A percentile compares a stretch with the other conserved stretches of the same genome.
Conservation (phyloP, 2,329 filamentous ascomycete genomes). For the Raffaelea arxii region DNA sequence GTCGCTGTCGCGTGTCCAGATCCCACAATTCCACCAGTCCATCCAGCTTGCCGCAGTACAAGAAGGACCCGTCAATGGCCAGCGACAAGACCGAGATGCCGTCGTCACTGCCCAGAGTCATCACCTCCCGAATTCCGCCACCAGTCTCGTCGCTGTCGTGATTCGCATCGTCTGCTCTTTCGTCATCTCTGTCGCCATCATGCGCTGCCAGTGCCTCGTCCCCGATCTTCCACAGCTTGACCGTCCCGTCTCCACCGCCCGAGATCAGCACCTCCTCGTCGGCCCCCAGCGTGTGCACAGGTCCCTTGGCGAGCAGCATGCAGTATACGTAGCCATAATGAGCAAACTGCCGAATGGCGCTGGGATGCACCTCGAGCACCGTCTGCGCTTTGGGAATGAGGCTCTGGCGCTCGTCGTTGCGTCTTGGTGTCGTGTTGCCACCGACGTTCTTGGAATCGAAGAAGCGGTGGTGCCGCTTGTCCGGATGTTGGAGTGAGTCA, state of each 20-base stretch:
- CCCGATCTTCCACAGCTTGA: conserved; percentile 80
- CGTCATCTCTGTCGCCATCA: conserved; percentile 31
- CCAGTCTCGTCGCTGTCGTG: conserved; percentile 38
- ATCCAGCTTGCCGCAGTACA: conserved; percentile 81
- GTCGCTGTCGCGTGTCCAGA: conserved; percentile 81
- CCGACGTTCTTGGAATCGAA: conserved; percentile 87
- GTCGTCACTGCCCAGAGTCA: conserved; percentile 51
- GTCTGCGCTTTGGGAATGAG: conserved; percentile 43
- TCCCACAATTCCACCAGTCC: conserved; percentile 96
- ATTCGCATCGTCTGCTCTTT: conserved; percentile 38
- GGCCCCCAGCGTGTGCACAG: conserved; percentile 54
- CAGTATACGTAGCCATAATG: conserved; percentile 95
- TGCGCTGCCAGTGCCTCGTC: conserved; percentile 10
- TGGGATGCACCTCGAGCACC: conserved; percentile 69
- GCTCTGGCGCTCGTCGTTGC: conserved; percentile 49
- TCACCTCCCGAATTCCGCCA: conserved; percentile 60
- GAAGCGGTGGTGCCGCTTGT: conserved; percentile 73
- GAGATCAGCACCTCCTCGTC: conserved; percentile 79
- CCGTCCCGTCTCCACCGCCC: conserved; percentile 84
- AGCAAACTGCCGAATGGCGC: conserved; percentile 77
- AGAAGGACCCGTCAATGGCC: conserved; percentile 78
- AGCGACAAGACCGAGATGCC: conserved; percentile 64
- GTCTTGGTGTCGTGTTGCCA: conserved; percentile 66
- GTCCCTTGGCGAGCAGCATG: conserved; percentile 75
- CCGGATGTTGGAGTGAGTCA: conserved; percentile 60